Evolutionary conservation across 2,329 filamentous ascomycete species (phyloP).

Genomic region (Pestalotiopsis fici): DNA sequence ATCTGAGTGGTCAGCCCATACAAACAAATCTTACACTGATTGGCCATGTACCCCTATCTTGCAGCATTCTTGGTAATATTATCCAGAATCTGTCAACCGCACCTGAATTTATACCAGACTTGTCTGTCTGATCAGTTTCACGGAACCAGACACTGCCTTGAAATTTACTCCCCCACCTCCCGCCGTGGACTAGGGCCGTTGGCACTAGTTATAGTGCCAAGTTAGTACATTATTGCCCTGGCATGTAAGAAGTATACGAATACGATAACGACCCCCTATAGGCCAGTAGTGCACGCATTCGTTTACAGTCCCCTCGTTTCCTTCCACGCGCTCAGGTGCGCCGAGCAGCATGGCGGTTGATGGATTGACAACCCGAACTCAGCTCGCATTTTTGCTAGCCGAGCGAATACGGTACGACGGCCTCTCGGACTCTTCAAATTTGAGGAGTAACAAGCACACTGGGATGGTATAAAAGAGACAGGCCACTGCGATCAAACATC

Average conservation of each 20-base stretch:
- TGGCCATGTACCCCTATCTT: no score
- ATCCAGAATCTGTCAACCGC: no score
- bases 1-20: no score
- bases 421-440: background rate
- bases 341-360: background rate
- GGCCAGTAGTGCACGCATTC: background rate
- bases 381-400: background rate
- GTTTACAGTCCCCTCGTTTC: background rate
- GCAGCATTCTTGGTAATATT: no score
- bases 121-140: no score
- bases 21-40: no score
- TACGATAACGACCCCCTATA: constrained; percentile 3
- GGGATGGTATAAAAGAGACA: no score
- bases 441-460: no score
- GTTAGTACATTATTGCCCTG: background rate
- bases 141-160: no score
- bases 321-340: background rate
- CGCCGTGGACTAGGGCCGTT: background rate
- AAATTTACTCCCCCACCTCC: no score
- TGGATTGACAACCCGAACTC: background rate
- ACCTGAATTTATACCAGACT: no score
- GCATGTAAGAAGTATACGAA: background rate
- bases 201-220: background rate
- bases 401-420: background rate
- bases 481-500: no score